Evolutionary conservation across 176 grass and related monocot species (phyloP).

Genomic region (Canna indica): DNA sequence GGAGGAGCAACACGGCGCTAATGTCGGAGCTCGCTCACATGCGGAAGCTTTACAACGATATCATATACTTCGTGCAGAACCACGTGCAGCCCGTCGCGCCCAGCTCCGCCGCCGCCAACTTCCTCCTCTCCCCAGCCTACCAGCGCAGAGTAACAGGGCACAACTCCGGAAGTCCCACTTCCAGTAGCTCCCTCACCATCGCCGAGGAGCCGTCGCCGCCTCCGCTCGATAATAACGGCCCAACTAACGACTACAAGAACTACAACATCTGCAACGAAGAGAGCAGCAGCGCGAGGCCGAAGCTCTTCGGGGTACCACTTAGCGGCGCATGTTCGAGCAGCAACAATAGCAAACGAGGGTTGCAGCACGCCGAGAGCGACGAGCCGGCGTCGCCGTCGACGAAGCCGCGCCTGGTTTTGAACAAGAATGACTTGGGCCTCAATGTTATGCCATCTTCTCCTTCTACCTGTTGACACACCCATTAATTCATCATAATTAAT

Average conservation of each 20-base stretch:
- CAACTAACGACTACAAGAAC: conserved; percentile 3
- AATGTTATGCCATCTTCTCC: conserved; percentile 31
- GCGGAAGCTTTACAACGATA: conserved; percentile 24
- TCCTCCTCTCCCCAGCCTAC: conserved; percentile 36
- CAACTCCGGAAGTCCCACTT: conserved; percentile 25
- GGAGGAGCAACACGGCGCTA: conserved; percentile 17
- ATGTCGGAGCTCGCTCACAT: conserved; percentile 20
- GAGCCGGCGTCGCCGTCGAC: conserved; percentile 33
- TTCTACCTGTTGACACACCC: conserved; percentile 27
- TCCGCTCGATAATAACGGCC: neutral
- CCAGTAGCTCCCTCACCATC: conserved; percentile 23
- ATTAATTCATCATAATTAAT: conserved; percentile 1
- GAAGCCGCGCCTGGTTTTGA: conserved; percentile 47
- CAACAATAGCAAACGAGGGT: neutral
- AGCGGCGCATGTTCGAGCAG: conserved; percentile 11
- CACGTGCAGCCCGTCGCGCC: conserved; percentile 20
- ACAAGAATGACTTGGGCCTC: conserved; percentile 50
- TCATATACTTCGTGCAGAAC: conserved; percentile 27
- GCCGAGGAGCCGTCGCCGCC: conserved; percentile 22
- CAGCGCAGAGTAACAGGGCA: neutral
- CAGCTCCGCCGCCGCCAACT: conserved; percentile 8
- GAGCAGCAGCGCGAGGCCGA: conserved; percentile 44
- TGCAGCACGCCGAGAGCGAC: conserved; percentile 21
- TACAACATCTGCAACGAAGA: conserved; percentile 22
- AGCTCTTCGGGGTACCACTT: conserved; percentile 77